phyloP scores from a whole-genome alignment of 768 basidiomycete genomes.

The Sporobolomyces pararoseus region DNA sequence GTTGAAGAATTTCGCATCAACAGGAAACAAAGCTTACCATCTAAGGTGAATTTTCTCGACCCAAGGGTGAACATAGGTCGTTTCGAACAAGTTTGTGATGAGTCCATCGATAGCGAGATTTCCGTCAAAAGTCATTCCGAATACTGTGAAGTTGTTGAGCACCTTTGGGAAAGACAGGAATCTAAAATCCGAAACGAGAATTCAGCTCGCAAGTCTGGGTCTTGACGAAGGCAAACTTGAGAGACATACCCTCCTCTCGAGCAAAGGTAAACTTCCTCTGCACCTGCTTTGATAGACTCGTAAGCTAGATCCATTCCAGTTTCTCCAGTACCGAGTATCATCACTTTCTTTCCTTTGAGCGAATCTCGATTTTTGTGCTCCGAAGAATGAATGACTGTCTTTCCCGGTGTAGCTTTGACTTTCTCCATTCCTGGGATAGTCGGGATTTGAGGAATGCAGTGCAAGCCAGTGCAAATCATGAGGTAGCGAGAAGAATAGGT shows the following conservation, averaged over 20 bases:
- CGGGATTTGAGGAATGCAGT: conserved; percentile 58
- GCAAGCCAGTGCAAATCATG: conserved; percentile 59
- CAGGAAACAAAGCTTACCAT: conserved; percentile 53
- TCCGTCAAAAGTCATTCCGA: conserved; percentile 54
- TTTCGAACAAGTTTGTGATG: conserved; percentile 61
- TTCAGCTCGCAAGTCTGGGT: too few relatives aligned
- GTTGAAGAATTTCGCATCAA: too few relatives aligned
- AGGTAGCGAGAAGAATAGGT: conserved; percentile 44
- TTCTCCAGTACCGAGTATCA: conserved; percentile 62
- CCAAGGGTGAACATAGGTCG: conserved; percentile 60
- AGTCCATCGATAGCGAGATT: conserved; percentile 52
- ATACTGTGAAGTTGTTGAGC: conserved; percentile 58
- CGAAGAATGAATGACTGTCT: conserved; percentile 55
- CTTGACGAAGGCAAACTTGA: too few relatives aligned
- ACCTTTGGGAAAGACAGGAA: conserved; percentile 61
- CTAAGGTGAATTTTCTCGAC: conserved; percentile 58
- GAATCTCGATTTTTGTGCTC: conserved; percentile 57
- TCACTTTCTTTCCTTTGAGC: conserved; percentile 54
- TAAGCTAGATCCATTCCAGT: conserved; percentile 62
- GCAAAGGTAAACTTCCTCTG: conserved; percentile 58
- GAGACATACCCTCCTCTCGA: conserved; percentile 56
- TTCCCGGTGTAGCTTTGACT: conserved; percentile 4
- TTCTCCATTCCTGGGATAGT: conserved; percentile 56
- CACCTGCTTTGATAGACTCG: conserved; percentile 54
- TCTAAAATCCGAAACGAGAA: too few relatives aligned